These are phyloP conservation scores for Aspergillus sp. DNA, from an alignment of 2,329 filamentous ascomycete genomes.

Conservation along the genomic window DNA sequence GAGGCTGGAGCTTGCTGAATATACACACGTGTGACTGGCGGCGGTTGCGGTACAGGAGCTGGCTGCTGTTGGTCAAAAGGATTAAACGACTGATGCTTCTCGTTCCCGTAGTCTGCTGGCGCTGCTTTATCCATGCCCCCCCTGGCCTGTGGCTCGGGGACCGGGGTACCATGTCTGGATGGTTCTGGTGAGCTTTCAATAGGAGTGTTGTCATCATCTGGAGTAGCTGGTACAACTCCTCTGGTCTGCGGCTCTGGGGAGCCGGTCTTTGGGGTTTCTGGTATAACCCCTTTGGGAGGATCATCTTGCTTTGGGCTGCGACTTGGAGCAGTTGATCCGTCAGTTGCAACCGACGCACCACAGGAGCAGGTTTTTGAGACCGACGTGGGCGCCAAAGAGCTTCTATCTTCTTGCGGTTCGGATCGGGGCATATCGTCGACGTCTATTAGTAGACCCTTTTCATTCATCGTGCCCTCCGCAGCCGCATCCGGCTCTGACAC, in stretches of 20 bases:
- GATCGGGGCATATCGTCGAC: constrained; percentile 13
- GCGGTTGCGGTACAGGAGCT: not conserved
- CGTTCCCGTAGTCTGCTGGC: not conserved
- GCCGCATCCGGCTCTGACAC: constrained; percentile 7
- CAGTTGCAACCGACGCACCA: not conserved
- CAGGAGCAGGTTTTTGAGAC: not conserved
- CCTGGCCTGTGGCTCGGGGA: not conserved
- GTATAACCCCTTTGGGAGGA: not conserved
- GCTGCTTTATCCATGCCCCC: not conserved
- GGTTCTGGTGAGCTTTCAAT: not conserved
- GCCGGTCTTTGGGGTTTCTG: not conserved
- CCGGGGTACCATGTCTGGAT: not conserved
- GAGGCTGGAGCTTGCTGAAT: constrained; percentile 30
- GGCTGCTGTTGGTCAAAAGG: constrained; percentile 12
- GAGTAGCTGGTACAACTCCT: not conserved
- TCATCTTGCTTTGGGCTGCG: not conserved
- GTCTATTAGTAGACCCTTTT: constrained; percentile 17
- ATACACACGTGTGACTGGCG: constrained; percentile 7
- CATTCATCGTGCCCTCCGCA: not conserved
- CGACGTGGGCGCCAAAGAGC: not conserved
- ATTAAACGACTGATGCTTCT: constrained; percentile 6
- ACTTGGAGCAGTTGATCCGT: not conserved
- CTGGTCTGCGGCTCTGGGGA: not conserved
- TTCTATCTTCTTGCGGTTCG: not conserved
- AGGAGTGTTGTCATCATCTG: not conserved